Evolutionary conservation across 148 eudicot genomes (phyloP), one percentile per base, ranked within the genome.

Genomic region (Fagopyrum homotropicum): DNA sequence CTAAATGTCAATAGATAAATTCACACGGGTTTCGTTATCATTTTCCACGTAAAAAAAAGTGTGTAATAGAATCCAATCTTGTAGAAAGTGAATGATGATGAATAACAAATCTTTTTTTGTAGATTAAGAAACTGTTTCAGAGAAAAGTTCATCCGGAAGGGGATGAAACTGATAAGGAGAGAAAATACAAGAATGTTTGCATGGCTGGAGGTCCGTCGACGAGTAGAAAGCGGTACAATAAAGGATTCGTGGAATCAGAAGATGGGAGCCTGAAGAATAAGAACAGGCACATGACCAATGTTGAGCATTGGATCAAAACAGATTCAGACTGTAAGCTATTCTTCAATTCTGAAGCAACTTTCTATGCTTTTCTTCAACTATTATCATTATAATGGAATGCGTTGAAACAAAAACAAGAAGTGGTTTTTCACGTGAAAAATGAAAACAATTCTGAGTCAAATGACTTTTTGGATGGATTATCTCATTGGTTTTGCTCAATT

Each of bases 241-340:
- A 73, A 66, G 77, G 72, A 77, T 43, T 64, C 72, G 26, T 26
- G 12, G 40, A 44, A 60, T 75, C 71, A 79, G 30, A 22, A 81
- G 64, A 66, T 11, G 66, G 50, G 15, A 11, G 7, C n/a, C 59
- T 45, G 59, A 64, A 79, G 43, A 73, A 76, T 12, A 17, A 11
- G 47, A 70, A 26, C 54, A 76, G 72, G 61, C 49, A n/a, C 35
- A 76, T 35, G 48, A 30, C 79, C 76, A 79, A 74, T 70, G 78
- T 48, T 63, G 91, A 83, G 80, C 92, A 81, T 63, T 91, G 93
- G 97, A 88, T 91, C 76, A 88, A 82, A 48, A 88, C 93, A n/a
- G 92, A 91, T 63, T 85, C 82, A 74, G 89, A 91, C n/a, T 89
- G 97, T 91, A 88, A 91, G 93, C 15, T 19, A 59, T 2, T 86